Evolutionary conservation across 768 basidiomycete species (phyloP).

Genomic region (Mycena polygramma): DNA sequence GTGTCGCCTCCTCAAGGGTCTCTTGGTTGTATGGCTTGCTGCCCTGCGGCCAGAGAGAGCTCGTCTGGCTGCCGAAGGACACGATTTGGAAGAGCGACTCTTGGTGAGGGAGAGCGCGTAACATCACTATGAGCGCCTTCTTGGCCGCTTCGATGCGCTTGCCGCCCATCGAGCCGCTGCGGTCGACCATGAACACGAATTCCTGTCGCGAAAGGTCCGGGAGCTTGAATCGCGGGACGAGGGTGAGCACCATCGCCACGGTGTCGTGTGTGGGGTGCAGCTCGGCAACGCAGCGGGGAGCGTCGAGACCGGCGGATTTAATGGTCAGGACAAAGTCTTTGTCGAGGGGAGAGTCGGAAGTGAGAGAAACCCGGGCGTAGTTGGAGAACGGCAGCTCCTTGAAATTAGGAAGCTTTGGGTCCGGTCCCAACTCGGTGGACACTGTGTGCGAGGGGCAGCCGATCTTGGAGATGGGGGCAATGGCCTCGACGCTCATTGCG

Average conservation of each 20-base stretch:
- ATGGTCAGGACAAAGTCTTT: conserved; percentile 58
- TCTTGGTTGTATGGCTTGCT: conserved; percentile 42
- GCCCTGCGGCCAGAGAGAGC: conserved; percentile 45
- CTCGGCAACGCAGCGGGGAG: conserved; percentile 59
- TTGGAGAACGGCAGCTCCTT: conserved; percentile 33
- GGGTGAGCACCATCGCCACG: conserved; percentile 54
- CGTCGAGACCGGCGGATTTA: conserved; percentile 53
- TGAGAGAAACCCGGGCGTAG: conserved; percentile 25
- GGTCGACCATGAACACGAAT: conserved; percentile 62
- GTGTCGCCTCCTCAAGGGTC: conserved; percentile 46
- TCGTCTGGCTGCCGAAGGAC: conserved; percentile 49
- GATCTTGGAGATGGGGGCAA: conserved; percentile 33
- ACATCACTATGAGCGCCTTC: conserved; percentile 52
- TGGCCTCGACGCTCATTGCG: conserved; percentile 26
- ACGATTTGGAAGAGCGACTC: conserved; percentile 58
- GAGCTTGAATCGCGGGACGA: conserved; percentile 57
- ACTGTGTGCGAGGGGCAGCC: conserved; percentile 34
- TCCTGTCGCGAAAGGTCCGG: conserved; percentile 53
- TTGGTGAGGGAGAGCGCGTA: conserved; percentile 51
- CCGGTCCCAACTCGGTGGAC: conserved; percentile 36
- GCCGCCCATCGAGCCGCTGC: conserved; percentile 55
- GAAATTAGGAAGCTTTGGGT: conserved; percentile 30
- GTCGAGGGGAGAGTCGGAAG: conserved; percentile 39
- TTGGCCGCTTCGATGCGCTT: conserved; percentile 51
- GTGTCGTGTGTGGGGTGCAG: conserved; percentile 36